Base-by-base conservation (phyloP, 2,329 filamentous ascomycete species). In the Colletotrichum lindemuthianum region DNA sequence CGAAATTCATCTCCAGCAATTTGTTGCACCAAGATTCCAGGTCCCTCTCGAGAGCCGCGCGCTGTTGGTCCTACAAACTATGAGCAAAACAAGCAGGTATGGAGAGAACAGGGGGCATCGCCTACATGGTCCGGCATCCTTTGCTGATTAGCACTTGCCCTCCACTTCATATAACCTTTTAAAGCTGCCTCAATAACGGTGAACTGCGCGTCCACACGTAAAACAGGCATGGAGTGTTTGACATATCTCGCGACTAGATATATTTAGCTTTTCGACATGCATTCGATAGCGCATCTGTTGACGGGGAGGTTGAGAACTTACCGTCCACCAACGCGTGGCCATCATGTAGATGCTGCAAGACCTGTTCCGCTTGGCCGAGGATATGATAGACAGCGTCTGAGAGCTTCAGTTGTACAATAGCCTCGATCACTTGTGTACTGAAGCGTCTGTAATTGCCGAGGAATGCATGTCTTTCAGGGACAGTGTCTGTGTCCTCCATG, bases 391-490 rank as follows among this genome's bases (percentile, higher is more conserved):
- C 89, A 1, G 95, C 95, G 66, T 97, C 94, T 54, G 91, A 87
- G 3, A 94, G 88, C 70, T 92, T 91, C 69, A 92, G 86, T 69
- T 92, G 86, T 24, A 96, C 93, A 67, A 98, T 92, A 13, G 86
- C 86, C 77, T 98, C 95, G 59, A 99, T 93, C 33, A 97, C 87
- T 65, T 92, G 90, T 3, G 90, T 89, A 75, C 93, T 96, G 72
- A 97, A 98, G 64, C 96, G 87, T 43, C 96, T 86, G 76, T 99
- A 99, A 73, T 99, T 98, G 4, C 95, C 93, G 10, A 98, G 84
- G 75, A 99, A 99, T 1, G 93, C 93, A 77, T 99, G 96, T 32
- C 93, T 87, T 75, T 99, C 96, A 0, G 96, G 96, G 16, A 95
- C 83, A 0, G 95, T 98, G 72, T 99, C 96, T 60, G 97, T 96